Evolutionary conservation across 345 rosid species (phyloP).

Genomic region (Anacardium occidentale): DNA sequence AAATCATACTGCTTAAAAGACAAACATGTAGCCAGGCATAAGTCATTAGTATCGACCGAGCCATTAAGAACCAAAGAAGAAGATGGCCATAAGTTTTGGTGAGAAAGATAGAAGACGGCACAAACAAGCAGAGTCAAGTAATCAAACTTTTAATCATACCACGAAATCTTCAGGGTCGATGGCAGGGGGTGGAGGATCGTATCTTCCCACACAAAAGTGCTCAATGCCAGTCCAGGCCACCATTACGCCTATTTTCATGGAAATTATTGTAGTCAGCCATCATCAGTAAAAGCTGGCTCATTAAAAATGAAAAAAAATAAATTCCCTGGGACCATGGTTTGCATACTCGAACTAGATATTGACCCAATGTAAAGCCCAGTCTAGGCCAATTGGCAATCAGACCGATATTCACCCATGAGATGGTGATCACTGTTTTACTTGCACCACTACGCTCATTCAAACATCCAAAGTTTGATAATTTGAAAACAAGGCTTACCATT

Average conservation of each 20-base stretch:
- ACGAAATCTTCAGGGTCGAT: slow-evolving; percentile 63
- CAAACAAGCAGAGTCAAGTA: not conserved
- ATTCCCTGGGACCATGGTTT: not conserved
- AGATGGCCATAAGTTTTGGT: not conserved
- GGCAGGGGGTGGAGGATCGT: slow-evolving; percentile 86
- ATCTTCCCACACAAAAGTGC: slow-evolving; percentile 84
- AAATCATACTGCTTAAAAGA: slow-evolving; percentile 64
- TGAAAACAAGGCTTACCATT: slow-evolving; percentile 50
- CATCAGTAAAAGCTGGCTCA: not conserved
- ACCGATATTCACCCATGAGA: not conserved
- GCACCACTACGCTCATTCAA: not conserved
- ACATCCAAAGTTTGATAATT: not conserved
- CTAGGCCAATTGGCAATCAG: too few relatives aligned
- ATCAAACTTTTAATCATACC: slow-evolving; percentile 39
- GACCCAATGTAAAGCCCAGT: too few relatives aligned
- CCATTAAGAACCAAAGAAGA: not conserved
- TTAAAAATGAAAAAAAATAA: not conserved
- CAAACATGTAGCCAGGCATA: slow-evolving; percentile 13
- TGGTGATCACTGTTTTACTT: not conserved
- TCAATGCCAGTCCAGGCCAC: slow-evolving; percentile 99
- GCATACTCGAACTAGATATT: too few relatives aligned
- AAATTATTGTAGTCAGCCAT: slow-evolving; percentile 9
- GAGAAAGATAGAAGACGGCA: not conserved
- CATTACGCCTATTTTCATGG: slow-evolving; percentile 69
- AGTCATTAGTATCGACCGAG: too few relatives aligned